These are phyloP conservation scores for Schoenoplectus triqueter DNA, from an alignment of 202 grass and related monocot species.

Conservation along the genomic window DNA sequence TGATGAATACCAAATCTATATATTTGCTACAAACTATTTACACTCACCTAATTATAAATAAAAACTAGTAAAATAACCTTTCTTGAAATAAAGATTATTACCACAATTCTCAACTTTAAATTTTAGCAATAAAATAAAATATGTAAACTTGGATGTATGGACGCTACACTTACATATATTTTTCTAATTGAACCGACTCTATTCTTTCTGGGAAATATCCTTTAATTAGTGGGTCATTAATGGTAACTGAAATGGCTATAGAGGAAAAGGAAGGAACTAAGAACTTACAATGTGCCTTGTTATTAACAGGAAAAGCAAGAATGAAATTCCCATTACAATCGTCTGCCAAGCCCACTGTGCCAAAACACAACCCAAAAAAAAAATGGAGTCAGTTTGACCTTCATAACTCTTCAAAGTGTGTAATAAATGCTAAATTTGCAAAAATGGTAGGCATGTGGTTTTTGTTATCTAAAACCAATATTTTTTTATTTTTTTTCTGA, in stretches of 20 bases:
- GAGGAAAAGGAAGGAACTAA: neutral
- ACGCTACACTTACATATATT: neutral
- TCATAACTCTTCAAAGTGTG: neutral
- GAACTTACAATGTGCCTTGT: constrained; percentile 89
- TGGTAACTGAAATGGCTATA: neutral
- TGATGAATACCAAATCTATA: too few relatives aligned
- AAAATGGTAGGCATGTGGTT: neutral
- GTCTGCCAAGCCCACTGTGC: constrained; percentile 95
- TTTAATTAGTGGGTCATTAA: constrained; percentile 21
- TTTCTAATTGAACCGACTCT: constrained; percentile 41
- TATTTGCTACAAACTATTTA: too few relatives aligned
- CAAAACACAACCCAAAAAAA: neutral
- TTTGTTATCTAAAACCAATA: neutral
- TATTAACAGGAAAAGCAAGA: constrained; percentile 78
- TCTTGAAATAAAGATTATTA: neutral
- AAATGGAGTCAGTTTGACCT: neutral
- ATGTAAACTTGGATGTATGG: neutral
- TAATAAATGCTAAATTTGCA: neutral
- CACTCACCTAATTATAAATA: neutral
- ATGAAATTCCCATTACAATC: constrained; percentile 75
- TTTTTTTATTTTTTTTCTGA: neutral
- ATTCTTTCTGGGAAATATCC: constrained; percentile 45
- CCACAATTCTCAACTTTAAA: neutral
- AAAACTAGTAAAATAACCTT: neutral
- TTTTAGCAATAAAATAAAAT: neutral